Conservation (phyloP, 78 protist genomes). For the Dictyostelium intermedium region DNA sequence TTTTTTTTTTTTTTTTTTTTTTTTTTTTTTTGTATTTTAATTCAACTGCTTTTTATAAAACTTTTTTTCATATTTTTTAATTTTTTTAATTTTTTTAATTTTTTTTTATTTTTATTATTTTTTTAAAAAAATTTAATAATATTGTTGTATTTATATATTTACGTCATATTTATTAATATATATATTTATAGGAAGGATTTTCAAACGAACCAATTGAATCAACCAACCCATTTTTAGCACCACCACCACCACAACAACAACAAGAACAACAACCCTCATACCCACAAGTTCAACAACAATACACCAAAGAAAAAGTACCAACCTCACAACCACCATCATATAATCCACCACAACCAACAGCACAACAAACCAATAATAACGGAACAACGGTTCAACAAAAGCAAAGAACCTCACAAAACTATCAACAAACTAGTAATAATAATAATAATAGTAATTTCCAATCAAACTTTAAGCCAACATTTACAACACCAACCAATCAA, state of each 20-base stretch:
- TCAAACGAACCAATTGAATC: slow-evolving; percentile 44
- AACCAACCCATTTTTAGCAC: slow-evolving; percentile 45
- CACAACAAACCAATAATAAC: neutral
- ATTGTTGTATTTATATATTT: neutral
- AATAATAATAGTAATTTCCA: neutral
- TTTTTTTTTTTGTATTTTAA: too few species aligned
- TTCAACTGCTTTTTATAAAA: too few species aligned
- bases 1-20: too few species aligned
- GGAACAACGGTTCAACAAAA: neutral
- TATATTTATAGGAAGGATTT: slow-evolving; percentile 9
- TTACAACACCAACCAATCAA: neutral
- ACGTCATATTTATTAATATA: neutral
- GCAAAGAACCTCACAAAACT: slow-evolving; percentile 5
- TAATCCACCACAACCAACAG: slow-evolving; percentile 19
- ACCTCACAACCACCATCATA: slow-evolving; percentile 1
- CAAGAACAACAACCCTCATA: slow-evolving; percentile 22
- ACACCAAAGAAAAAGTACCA: neutral
- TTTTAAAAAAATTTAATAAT: too few species aligned
- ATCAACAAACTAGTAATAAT: neutral
- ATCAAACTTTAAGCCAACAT: slow-evolving; percentile 5
- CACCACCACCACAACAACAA: neutral
- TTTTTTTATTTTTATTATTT: too few species aligned
- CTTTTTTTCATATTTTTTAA: too few species aligned
- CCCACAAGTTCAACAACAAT: neutral
- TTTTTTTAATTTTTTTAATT: too few species aligned